phyloP scores from a whole-genome alignment of 108 stramenopile genomes.

The Nitzschia sp. region DNA sequence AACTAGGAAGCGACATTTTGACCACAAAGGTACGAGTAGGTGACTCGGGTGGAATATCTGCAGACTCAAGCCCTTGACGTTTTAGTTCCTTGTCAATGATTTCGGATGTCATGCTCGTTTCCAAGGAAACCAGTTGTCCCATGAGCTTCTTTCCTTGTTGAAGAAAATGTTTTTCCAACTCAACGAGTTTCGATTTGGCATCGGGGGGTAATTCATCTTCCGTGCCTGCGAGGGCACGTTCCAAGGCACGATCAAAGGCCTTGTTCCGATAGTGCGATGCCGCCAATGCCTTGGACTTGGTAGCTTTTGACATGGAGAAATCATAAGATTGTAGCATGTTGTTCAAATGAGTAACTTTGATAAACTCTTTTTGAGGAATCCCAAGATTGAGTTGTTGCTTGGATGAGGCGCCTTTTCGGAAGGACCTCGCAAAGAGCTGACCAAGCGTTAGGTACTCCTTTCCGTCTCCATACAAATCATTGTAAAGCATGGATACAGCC shows the following conservation, averaged over 20 bases:
- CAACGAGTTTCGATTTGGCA: conserved; percentile 51
- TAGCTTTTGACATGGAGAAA: conserved; percentile 68
- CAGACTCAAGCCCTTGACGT: conserved; percentile 46
- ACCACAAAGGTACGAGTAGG: not conserved
- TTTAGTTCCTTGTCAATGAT: conserved; percentile 66
- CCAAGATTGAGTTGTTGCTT: conserved; percentile 58
- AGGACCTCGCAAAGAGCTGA: conserved; percentile 3
- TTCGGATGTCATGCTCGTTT: conserved; percentile 50
- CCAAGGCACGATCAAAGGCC: conserved; percentile 63
- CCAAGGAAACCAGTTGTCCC: conserved; percentile 34
- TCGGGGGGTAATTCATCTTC: conserved; percentile 24
- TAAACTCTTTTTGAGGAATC: conserved; percentile 57
- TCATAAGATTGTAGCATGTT: conserved; percentile 66
- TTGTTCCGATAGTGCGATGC: conserved; percentile 52
- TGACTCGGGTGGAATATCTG: conserved; percentile 1
- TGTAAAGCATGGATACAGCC: conserved; percentile 69
- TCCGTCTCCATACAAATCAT: conserved; percentile 66
- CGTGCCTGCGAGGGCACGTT: conserved; percentile 26
- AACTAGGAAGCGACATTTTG: not conserved
- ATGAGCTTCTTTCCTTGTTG: conserved; percentile 45
- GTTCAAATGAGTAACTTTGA: conserved; percentile 73
- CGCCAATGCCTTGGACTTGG: conserved; percentile 65
- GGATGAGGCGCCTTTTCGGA: conserved; percentile 3
- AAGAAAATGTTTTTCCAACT: conserved; percentile 65
- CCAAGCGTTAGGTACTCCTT: conserved; percentile 6